Base-by-base conservation (phyloP, 2,329 filamentous ascomycete species). In the Berkeleyomyces basicola region DNA sequence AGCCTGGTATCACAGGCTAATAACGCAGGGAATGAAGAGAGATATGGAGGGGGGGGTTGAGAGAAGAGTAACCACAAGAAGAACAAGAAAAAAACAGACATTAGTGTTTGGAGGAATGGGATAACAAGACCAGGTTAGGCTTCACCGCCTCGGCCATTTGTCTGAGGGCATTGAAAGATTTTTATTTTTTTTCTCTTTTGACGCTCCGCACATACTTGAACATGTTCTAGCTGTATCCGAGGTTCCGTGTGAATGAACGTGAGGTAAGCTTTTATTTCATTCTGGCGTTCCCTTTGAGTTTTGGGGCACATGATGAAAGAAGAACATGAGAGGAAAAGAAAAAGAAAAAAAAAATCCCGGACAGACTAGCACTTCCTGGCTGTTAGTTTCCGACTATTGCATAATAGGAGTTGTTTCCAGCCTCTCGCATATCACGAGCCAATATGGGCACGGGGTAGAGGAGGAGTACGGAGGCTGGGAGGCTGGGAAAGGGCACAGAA, bases 361-460 rank as follows among this genome's bases (percentile, higher is more conserved):
- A 31, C 44, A 14, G 23, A 16, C 37, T 31, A 60, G 42, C 31
- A 23, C 23, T 23, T 23, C 23, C 23, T 23, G 23, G 23, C 39
- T 9, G 31, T 36, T 46, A 10, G 40, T 23, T 46, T 10, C 36
- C 37, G n/a, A 40, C 31, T 46, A 43, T 59, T 59, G 7, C n/a
- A 59, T 40, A 36, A 36, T 33, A 33, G 31, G 40, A 23, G 7
- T 7, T 59, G 36, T 43, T 7, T 46, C 58, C 58, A 59, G 23
- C 58, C 58, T 59, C 58, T 23, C 46, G 40, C 44, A 59, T 59
- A 59, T 47, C 58, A 59, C 42, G 43, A 46, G 58, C 58, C 44
- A 55, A 55, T 55, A 55, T 55, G 49, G 49, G 49, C 23, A 23
- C 23, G 23, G 23, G 23, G 23, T 23, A 23, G 23, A 23, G 23